Conservation (phyloP, 2,329 filamentous ascomycete genomes). For the Nectriaceae sp. region DNA sequence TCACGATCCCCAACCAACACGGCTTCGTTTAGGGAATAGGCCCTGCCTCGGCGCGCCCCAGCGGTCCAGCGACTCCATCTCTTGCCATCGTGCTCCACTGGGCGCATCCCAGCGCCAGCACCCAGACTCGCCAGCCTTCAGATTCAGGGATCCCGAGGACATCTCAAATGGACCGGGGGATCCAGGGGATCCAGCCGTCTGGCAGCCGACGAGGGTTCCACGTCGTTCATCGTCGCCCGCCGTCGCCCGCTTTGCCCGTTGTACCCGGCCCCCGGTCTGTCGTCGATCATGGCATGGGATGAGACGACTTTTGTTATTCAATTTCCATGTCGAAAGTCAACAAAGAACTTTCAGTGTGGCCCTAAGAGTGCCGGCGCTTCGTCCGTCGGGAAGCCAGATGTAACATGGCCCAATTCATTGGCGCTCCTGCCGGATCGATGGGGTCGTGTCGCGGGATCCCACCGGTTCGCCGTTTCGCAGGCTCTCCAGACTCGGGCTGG, state of each 20-base stretch:
- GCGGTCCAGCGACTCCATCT: constrained; percentile 10
- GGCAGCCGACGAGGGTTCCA: constrained; percentile 22
- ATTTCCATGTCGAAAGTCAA: not conserved
- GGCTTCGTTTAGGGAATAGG: constrained; percentile 4
- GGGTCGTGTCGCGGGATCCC: constrained; percentile 20
- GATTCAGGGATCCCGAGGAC: constrained; percentile 7
- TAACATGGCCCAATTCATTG: too few relatives aligned
- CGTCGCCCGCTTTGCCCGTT: not conserved
- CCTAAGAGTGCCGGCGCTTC: too few relatives aligned
- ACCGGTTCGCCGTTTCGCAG: constrained; percentile 25
- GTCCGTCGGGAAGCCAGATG: too few relatives aligned
- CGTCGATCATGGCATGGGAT: constrained; percentile 18
- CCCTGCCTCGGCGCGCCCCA: constrained; percentile 12
- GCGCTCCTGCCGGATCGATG: not conserved
- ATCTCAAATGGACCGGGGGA: not conserved
- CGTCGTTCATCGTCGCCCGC: too few relatives aligned
- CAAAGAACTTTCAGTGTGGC: not conserved
- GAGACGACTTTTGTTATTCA: not conserved
- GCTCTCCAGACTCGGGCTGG: not conserved
- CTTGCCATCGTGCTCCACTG: constrained; percentile 20
- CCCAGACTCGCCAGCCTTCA: constrained; percentile 16
- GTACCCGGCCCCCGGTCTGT: constrained; percentile 8
- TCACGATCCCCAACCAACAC: not conserved
- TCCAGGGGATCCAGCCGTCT: constrained; percentile 2
- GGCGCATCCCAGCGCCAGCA: constrained; percentile 30